Evolutionary conservation across 148 eudicot species (phyloP), one percentile per base, ranked within the genome.

Genomic region (Polygonum maritimum): DNA sequence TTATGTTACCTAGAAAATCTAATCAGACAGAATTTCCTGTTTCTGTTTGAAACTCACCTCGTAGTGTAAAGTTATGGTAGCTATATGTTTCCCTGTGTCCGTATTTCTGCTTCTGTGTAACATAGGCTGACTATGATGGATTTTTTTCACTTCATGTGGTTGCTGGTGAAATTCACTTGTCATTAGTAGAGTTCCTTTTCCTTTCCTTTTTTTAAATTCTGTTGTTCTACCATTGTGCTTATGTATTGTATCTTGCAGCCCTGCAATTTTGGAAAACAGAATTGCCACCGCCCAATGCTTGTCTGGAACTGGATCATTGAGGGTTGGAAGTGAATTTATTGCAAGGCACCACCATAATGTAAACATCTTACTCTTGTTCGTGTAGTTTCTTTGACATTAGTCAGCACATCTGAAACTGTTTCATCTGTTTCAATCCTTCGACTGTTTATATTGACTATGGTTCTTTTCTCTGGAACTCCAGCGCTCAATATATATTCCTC

Each of bases 241-340:
- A 7, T 74, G 10, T 77, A 63, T 73, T 74, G 38, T 44, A 39
- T 71, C 58, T 79, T 69, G 77, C 75, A 92, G 97, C 82, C 97
- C 97, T 76, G 98, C 97, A 40, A 84, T 94, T 85, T 78, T 78
- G 74, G 97, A 92, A 82, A 88, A 90, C 83, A 86, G 96, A 80
- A 88, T 94, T 38, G 89, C 98, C 60, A 92, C 97, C 54, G 89
- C 91, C 74, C 98, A 92, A 88, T 85, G 97, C 76, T 90, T 92
- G 87, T 94, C 98, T 77, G 98, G 97, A 40, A 92, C 98, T 48
- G 98, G 98, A 49, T 94, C 98, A 16, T 85, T 94, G 74, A 86
- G 98, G 81, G 98, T 94, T 84, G 98, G 98, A 77, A 78, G 84
- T 57, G 98, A 94, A 65, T 94, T 94, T 82, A 83, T 94, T 81